Percentiles rank a stretch among this genome's conserved stretches.
phyloP scores from a whole-genome alignment of 768 basidiomycete genomes.

The Russula virescens region DNA sequence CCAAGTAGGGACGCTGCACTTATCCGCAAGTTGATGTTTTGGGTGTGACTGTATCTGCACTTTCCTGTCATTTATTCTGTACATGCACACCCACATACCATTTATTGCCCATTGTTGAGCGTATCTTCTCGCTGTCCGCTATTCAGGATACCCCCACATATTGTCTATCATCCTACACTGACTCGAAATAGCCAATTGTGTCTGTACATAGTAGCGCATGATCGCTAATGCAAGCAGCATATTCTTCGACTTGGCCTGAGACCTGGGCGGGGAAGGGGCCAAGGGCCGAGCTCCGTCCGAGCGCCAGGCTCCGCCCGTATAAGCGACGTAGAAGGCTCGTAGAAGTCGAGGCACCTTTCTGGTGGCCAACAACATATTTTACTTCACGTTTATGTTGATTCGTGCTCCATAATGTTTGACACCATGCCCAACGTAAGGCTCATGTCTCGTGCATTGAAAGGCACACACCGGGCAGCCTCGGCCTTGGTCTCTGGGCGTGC shows the following conservation, averaged over 20 bases:
- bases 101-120: slow-evolving; percentile 13
- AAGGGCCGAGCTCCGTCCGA: neutral
- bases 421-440: neutral
- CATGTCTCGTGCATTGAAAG: neutral
- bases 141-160: slow-evolving; percentile 19
- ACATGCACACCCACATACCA: slow-evolving; percentile 4
- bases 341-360: too few species aligned
- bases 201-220: slow-evolving; percentile 7
- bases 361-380: neutral
- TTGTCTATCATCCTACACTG: slow-evolving; percentile 2
- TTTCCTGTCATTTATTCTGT: slow-evolving; percentile 2
- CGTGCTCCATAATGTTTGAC: neutral
- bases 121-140: slow-evolving; percentile 5
- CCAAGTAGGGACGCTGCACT: slow-evolving; percentile 27
- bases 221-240: neutral
- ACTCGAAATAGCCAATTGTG: neutral
- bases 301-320: slow-evolving; percentile 7
- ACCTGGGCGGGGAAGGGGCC: too few species aligned
- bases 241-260: neutral
- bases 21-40: slow-evolving; percentile 31
- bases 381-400: too few species aligned
- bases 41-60: slow-evolving; percentile 21
- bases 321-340: too few species aligned
- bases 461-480: slow-evolving; percentile 10
- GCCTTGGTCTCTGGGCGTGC: slow-evolving; percentile 34